Evolutionary conservation across 495 filamentous ascomycete species (phyloP).

Genomic region (Xylaria venustula): DNA sequence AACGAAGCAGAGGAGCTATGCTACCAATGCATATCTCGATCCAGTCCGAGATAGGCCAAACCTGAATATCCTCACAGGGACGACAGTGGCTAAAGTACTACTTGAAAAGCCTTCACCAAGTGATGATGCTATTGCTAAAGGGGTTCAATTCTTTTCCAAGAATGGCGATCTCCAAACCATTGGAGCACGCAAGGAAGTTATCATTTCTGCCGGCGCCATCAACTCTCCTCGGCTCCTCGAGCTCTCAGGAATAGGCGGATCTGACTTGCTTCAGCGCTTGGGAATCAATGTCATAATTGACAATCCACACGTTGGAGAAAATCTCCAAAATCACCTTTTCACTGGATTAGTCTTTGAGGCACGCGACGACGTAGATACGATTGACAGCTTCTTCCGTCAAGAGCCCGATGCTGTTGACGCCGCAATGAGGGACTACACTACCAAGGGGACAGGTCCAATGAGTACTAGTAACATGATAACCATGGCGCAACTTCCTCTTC

Average conservation of each 20-base stretch:
- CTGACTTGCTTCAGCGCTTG: constrained; percentile 39
- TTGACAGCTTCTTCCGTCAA: neutral
- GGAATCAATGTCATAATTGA: constrained; percentile 45
- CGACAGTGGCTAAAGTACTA: constrained; percentile 39
- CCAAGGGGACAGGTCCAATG: neutral
- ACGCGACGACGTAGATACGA: neutral
- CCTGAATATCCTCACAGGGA: constrained; percentile 34
- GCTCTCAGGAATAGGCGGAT: constrained; percentile 55
- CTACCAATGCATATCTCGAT: constrained; percentile 31
- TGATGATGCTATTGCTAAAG: constrained; percentile 19
- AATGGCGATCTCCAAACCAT: constrained; percentile 43
- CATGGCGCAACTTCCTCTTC: neutral
- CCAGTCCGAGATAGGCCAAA: constrained; percentile 30
- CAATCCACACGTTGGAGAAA: constrained; percentile 49
- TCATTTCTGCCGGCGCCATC: constrained; percentile 50
- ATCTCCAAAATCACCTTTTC: constrained; percentile 47
- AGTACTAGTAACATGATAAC: constrained; percentile 2
- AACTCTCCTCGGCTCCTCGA: constrained; percentile 54
- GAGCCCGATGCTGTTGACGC: neutral
- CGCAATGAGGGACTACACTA: neutral
- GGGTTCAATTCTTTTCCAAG: constrained; percentile 45
- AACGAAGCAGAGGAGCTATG: constrained; percentile 25
- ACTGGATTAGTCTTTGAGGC: neutral
- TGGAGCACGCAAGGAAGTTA: constrained; percentile 49
- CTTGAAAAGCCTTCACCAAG: constrained; percentile 24